These are phyloP conservation scores for Thielaviopsis musarum DNA, from an alignment of 2,329 filamentous ascomycete species.

Conservation along the genomic window DNA sequence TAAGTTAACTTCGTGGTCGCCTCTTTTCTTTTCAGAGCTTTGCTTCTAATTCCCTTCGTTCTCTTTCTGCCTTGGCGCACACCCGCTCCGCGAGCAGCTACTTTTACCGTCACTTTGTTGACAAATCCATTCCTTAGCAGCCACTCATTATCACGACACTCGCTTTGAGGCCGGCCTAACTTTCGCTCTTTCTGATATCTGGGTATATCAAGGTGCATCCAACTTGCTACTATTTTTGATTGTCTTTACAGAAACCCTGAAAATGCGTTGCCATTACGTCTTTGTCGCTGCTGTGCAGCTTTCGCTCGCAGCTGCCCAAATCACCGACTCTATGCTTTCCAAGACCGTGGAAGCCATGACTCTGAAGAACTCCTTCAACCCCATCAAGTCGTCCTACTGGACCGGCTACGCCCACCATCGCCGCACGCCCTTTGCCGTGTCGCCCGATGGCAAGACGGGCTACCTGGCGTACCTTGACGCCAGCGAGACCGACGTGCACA, in stretches of 20 bases:
- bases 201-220: not conserved
- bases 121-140: constrained; percentile 3
- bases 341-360: constrained; percentile 26
- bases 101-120: constrained; percentile 2
- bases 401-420: constrained; percentile 43
- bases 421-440: constrained; percentile 44
- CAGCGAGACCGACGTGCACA: constrained; percentile 36
- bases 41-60: not conserved
- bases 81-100: constrained; percentile 3
- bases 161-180: constrained; percentile 4
- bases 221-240: not conserved
- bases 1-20: not conserved
- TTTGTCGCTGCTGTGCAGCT: constrained; percentile 1
- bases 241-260: not conserved
- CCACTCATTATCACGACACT: not conserved
- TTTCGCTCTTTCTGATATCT: not conserved
- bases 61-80: not conserved
- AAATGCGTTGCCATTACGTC: not conserved
- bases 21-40: not conserved
- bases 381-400: constrained; percentile 44
- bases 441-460: constrained; percentile 39
- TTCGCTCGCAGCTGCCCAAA: not conserved
- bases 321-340: constrained; percentile 15
- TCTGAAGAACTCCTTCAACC: constrained; percentile 35
- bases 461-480: constrained; percentile 44